Evolutionary conservation across 2,329 filamentous ascomycete species (phyloP).

Genomic region (Myriosclerotinia scirpicola): DNA sequence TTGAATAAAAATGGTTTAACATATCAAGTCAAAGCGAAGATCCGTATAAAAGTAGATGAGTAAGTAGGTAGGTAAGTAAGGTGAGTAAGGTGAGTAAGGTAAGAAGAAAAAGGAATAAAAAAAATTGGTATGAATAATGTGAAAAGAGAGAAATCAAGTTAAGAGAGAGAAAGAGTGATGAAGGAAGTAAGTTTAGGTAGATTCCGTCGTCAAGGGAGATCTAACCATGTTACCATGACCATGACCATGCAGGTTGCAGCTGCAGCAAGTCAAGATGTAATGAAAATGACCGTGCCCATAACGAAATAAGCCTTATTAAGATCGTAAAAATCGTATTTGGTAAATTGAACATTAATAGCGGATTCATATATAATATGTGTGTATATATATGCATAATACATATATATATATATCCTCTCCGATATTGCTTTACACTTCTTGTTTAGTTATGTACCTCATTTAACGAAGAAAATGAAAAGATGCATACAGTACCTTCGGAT

Average conservation of each 20-base stretch:
- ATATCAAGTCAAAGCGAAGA: constrained; percentile 18
- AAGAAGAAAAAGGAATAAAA: not conserved
- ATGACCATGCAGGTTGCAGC: not conserved
- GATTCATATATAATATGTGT: not conserved
- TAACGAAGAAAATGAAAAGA: no score
- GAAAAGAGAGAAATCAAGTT: not conserved
- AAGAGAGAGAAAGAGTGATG: not conserved
- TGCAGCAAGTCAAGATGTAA: not conserved
- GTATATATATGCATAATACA: no score
- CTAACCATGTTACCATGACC: no score
- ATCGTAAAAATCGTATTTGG: not conserved
- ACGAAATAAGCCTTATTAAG: not conserved
- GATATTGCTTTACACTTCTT: no score
- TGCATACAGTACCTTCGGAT: no score
- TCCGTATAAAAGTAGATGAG: no score
- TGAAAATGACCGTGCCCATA: constrained; percentile 1
- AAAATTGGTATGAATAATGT: not conserved
- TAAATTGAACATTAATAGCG: not conserved
- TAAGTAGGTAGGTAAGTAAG: not conserved
- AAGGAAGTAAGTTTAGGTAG: not conserved
- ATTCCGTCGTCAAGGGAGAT: constrained; percentile 7
- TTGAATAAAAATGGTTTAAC: constrained; percentile 23
- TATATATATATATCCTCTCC: no score
- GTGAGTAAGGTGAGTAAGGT: no score
- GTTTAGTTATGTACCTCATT: not conserved